Base-by-base conservation (phyloP, 148 eudicot genomes). In the Fagopyrum tataricum region DNA sequence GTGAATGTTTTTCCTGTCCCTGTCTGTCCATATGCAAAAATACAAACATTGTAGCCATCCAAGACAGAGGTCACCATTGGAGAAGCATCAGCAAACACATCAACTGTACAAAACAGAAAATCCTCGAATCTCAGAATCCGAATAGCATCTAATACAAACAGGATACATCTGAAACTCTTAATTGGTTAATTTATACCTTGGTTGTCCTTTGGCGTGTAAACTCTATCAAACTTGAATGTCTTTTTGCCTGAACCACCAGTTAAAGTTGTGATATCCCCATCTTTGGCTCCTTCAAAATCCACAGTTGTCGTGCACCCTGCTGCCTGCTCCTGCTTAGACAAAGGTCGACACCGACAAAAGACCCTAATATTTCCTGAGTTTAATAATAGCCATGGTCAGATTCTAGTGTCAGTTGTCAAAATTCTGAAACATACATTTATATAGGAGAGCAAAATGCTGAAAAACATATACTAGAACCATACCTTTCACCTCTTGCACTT, bases 1-100 rank as follows among this genome's bases (percentile, higher is more conserved):
- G 98, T 94, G 76, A 91, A 94, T 8, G 98, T 94, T 80, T 91
- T 94, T 62, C 97, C 98, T 13, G 97, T 91, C 64, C 98, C 98
- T 2, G 97, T 94, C 84, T 94, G 97, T 18, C 97, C 97, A 76
- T 94, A 94, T 62, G 98, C 98, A 87, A 94, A 94, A 59, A 94
- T 94, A 72, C 98, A 94, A 0, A 94, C 97, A 74, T 94, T 94
- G 82, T 86, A 94, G 43, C 98, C 98, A 76, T 94, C 98, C 78
- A 94, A 86, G 41, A 94, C 97, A 0, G 97, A 94, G 17, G 82
- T 85, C 47, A 89, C 98, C 97, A 94, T 79, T 17, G 98, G 96
- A 47, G 89, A 88, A 79, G 98, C 98, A 85, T 94, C 97, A 43
- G 82, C 81, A 74, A 87, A 94, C 44, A 94, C 96, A 66, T 94